Percentiles rank a stretch among this genome's conserved stretches.
These are phyloP conservation scores for Melocanna baccifera DNA, from an alignment of 176 grass and related monocot species.

Conservation along the genomic window DNA sequence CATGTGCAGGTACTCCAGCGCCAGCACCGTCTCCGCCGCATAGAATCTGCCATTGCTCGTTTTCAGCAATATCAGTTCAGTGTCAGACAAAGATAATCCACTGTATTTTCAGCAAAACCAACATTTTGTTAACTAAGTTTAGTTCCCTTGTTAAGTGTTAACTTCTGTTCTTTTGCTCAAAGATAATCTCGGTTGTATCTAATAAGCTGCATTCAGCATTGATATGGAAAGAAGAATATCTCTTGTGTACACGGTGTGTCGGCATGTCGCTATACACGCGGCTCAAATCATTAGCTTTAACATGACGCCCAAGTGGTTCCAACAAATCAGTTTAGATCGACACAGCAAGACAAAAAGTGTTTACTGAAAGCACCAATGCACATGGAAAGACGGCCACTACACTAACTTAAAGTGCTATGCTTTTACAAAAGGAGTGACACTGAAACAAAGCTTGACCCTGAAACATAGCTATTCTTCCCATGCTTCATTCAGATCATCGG, in stretches of 20 bases:
- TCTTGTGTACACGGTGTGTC: neutral
- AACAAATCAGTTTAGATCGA: slow-evolving; percentile 28
- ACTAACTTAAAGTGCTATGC: slow-evolving; percentile 29
- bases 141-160: neutral
- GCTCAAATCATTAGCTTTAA: slow-evolving; percentile 36
- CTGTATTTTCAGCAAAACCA: neutral
- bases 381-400: slow-evolving; percentile 34
- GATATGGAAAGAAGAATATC: neutral
- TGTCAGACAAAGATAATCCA: neutral
- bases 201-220: slow-evolving; percentile 16
- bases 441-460: slow-evolving; percentile 48
- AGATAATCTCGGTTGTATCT: neutral
- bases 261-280: slow-evolving; percentile 12
- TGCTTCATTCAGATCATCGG: neutral
- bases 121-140: neutral
- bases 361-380: slow-evolving; percentile 23
- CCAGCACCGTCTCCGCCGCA: slow-evolving; percentile 76
- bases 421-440: slow-evolving; percentile 43
- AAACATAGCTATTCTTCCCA: slow-evolving; percentile 16
- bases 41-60: slow-evolving; percentile 65
- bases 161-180: neutral
- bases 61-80: neutral
- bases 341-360: slow-evolving; percentile 36
- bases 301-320: slow-evolving; percentile 20
- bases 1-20: slow-evolving; percentile 95